Base-by-base conservation (phyloP, 192 early-diverging fungal genomes). In the Backusella australiensis region DNA sequence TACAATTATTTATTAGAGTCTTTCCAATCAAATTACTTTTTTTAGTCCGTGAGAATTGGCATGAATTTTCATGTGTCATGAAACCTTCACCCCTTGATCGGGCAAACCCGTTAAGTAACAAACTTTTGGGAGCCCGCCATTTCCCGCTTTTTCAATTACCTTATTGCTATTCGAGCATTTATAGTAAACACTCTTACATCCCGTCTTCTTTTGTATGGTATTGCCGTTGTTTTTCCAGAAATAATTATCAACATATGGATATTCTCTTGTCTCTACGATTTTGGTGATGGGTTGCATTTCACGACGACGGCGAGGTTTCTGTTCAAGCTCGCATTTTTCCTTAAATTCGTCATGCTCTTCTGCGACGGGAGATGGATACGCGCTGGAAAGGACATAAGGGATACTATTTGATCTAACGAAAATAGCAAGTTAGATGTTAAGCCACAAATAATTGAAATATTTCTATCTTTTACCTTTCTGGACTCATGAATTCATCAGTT, bases 141-240 rank as follows among this genome's bases (percentile, higher is more conserved):
- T 49, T 78, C 72, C 77, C 77, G 71, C 38, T 63, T 29, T 34
- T 49, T 66, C 71, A n/a, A 21, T 78, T 73, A 85, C 87, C 68
- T 80, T 82, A 38, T 83, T 86, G 42, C 88, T 89, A 73, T 87
- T 89, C 5, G 85, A 85, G 59, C 88, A 89, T 71, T 89, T 89
- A 74, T 86, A 89, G 70, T 89, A 89, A 34, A 89, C 81, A 72
- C 88, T 89, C 78, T 86, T 87, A 38, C 84, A 85, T 23, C 86
- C 86, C 26, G 86, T 88, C 79, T 89, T 89, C 70, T 83, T 85
- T 52, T 88, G 85, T 3, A 81, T 84, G 23, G 87, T 89, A 52
- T 89, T 89, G 29, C 88, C 88, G 72, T 89, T 89, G 72, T 89
- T 89, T 72, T 86, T 86, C 88, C 88, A 89, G 32, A 87, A 81